These are phyloP conservation scores for Spergularia marina DNA, from an alignment of 148 eudicot species.

Conservation along the genomic window DNA sequence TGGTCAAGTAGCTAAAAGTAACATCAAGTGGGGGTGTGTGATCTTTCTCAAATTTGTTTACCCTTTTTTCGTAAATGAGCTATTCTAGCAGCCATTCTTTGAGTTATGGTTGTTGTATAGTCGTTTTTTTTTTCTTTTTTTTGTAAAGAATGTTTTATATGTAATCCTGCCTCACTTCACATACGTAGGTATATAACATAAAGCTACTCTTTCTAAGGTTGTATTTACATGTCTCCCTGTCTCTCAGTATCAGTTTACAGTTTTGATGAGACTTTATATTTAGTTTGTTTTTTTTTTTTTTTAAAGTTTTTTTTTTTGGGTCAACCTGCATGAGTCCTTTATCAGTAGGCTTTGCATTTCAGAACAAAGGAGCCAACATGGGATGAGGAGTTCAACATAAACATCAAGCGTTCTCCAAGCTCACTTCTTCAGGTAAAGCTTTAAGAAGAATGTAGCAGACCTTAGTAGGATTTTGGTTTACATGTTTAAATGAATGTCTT, in stretches of 20 bases:
- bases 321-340: neutral
- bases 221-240: no score
- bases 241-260: neutral
- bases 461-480: neutral
- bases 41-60: constrained; percentile 3
- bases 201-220: neutral
- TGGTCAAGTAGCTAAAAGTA: constrained; percentile 82
- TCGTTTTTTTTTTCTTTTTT: neutral
- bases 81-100: neutral
- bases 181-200: neutral
- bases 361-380: constrained; percentile 93
- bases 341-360: constrained; percentile 23
- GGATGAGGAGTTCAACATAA: constrained; percentile 81
- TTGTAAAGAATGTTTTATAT: neutral
- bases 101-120: neutral
- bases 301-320: constrained; percentile 3
- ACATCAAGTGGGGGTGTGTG: constrained; percentile 89
- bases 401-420: constrained; percentile 56
- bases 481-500: neutral
- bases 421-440: constrained; percentile 59
- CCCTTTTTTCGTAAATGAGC: neutral
- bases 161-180: neutral
- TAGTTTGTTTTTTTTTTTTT: neutral
- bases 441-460: neutral
- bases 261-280: neutral